phyloP scores from a whole-genome alignment of 768 basidiomycete genomes.

The Tulasnella sp. region DNA sequence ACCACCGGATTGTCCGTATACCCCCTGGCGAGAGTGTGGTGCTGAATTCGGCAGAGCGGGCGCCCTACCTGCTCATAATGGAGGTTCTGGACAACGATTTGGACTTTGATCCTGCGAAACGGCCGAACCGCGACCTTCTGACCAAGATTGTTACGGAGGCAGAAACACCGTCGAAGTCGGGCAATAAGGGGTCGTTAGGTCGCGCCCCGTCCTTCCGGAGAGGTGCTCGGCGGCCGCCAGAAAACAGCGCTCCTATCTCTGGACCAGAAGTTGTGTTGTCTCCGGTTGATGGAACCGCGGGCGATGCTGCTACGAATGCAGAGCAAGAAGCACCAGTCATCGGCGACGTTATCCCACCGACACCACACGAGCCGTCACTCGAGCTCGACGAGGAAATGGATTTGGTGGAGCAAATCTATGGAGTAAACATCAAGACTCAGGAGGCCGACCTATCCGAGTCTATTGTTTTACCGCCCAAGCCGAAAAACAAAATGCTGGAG shows the following conservation, averaged over 20 bases:
- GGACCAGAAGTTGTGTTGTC: neutral
- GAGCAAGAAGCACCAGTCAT: neutral
- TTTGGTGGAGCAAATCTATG: constrained; percentile 94
- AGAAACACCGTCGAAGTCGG: constrained; percentile 37
- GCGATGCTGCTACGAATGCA: neutral
- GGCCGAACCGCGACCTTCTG: constrained; percentile 83
- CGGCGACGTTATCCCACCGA: constrained; percentile 34
- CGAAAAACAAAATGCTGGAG: constrained; percentile 89
- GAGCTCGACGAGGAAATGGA: constrained; percentile 88
- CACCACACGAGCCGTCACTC: constrained; percentile 39
- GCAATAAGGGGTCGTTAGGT: constrained; percentile 7
- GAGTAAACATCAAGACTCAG: constrained; percentile 67
- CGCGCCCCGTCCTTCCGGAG: constrained; percentile 33
- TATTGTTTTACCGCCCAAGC: constrained; percentile 76
- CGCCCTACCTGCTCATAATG: constrained; percentile 89
- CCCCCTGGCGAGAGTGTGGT: constrained; percentile 98
- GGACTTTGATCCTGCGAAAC: constrained; percentile 84
- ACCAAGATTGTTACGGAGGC: constrained; percentile 51
- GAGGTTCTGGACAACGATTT: constrained; percentile 90
- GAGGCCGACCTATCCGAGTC: constrained; percentile 82
- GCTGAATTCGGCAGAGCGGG: constrained; percentile 94
- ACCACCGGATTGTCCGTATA: constrained; percentile 95
- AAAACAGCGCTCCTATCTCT: neutral
- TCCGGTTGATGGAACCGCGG: neutral
- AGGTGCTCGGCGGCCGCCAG: neutral